These are phyloP conservation scores for Sugiyamaella qingdaonensis DNA, from an alignment of 805 yeast species.

Conservation along the genomic window DNA sequence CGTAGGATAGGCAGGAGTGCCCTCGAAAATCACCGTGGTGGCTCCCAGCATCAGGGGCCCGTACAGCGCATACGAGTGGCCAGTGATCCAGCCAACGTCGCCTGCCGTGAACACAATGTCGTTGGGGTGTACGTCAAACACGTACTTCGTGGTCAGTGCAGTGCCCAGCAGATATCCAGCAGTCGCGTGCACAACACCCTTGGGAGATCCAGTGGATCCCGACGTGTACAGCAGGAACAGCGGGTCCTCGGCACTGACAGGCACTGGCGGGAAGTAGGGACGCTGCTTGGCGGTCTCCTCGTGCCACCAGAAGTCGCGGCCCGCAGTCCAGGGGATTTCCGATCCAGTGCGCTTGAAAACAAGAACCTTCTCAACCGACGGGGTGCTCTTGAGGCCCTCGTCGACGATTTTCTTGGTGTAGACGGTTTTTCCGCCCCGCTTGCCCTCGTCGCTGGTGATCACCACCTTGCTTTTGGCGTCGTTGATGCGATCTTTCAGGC, in stretches of 20 bases:
- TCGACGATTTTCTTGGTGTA: constrained; percentile 92
- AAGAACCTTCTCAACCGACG: constrained; percentile 69
- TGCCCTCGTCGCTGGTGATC: constrained; percentile 92
- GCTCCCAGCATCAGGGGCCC: constrained; percentile 90
- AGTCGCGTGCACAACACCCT: constrained; percentile 94
- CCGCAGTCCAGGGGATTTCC: constrained; percentile 64
- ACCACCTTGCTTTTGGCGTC: constrained; percentile 84
- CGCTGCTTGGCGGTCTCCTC: constrained; percentile 79
- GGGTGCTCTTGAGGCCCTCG: constrained; percentile 77
- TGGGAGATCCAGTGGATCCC: constrained; percentile 97
- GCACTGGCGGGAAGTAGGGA: constrained; percentile 79
- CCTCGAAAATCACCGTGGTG: constrained; percentile 90
- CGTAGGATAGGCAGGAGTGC: constrained; percentile 96
- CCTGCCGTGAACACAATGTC: constrained; percentile 95
- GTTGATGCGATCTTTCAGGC: constrained; percentile 81
- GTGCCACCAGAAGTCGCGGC: constrained; percentile 95
- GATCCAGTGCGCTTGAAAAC: constrained; percentile 88
- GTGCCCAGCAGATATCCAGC: constrained; percentile 96
- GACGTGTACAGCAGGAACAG: constrained; percentile 93
- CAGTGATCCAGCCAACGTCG: constrained; percentile 99
- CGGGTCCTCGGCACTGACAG: constrained; percentile 92
- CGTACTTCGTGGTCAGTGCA: constrained; percentile 83
- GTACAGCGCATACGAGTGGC: constrained; percentile 92
- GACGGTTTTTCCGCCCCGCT: constrained; percentile 91
- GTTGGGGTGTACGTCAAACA: constrained; percentile 85